Conservation (phyloP, 768 basidiomycete genomes). For the Boletus rubescentipes region DNA sequence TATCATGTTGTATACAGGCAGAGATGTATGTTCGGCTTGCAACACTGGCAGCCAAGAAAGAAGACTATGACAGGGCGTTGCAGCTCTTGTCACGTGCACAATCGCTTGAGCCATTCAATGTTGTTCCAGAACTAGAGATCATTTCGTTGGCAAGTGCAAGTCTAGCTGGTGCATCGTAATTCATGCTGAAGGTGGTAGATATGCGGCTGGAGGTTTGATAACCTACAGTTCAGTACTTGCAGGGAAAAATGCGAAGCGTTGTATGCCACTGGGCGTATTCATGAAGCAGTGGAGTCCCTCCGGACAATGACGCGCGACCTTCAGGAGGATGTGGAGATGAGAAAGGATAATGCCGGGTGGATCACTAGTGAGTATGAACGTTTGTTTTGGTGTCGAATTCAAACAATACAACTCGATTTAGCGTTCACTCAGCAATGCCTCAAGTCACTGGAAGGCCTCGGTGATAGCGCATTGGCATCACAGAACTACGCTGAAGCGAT, state of each 20-base stretch:
- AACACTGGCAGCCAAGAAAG: background rate
- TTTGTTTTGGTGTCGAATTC: background rate
- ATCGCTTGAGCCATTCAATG: conserved; percentile 1
- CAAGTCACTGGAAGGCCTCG: background rate
- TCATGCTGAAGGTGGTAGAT: background rate
- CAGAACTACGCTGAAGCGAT: background rate
- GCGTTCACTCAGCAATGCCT: background rate
- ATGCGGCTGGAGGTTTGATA: conserved; percentile 7
- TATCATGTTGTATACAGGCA: background rate
- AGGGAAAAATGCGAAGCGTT: background rate
- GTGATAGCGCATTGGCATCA: background rate
- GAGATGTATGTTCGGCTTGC: conserved; percentile 1
- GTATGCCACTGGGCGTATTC: background rate
- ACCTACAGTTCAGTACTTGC: background rate
- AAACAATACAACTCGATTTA: background rate
- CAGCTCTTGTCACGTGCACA: background rate
- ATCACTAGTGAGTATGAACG: background rate
- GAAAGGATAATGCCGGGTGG: conserved; percentile 1
- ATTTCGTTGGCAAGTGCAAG: background rate
- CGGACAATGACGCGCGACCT: background rate
- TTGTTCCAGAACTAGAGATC: background rate
- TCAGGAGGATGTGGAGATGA: background rate
- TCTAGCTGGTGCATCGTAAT: background rate
- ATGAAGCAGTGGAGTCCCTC: background rate
- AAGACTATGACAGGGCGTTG: background rate